These are phyloP conservation scores for Phytopythium ostracodes DNA, from an alignment of 352 stramenopile species.

Conservation along the genomic window DNA sequence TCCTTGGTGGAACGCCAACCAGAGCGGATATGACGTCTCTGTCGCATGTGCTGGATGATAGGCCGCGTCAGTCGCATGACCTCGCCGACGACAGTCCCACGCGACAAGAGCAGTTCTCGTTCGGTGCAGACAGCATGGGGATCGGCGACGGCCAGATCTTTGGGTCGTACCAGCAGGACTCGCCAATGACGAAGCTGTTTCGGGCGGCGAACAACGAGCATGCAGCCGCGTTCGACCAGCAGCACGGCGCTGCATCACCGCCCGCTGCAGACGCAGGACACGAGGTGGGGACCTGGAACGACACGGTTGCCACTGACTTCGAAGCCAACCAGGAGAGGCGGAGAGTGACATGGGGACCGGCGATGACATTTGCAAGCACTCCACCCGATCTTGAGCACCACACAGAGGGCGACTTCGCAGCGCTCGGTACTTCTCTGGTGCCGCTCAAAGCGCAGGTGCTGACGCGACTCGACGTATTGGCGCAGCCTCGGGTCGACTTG, in stretches of 20 bases:
- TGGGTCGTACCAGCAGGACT: background rate
- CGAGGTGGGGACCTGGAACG: background rate
- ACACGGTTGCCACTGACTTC: too few relatives aligned
- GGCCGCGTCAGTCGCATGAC: background rate
- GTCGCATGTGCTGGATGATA: background rate
- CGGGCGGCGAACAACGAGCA: background rate
- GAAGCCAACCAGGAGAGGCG: too few relatives aligned
- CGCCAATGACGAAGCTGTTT: background rate
- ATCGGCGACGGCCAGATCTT: background rate
- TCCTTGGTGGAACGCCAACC: conserved; percentile 1
- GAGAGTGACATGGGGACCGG: background rate
- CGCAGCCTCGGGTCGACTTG: conserved; percentile 41
- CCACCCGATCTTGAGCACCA: background rate
- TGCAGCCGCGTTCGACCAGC: background rate
- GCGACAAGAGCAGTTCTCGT: background rate
- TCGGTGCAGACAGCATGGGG: too few relatives aligned
- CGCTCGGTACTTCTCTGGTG: background rate
- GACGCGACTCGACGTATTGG: conserved; percentile 39
- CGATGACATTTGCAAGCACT: background rate
- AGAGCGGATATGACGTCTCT: background rate
- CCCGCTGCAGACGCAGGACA: background rate
- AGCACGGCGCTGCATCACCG: background rate
- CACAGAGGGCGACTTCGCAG: background rate
- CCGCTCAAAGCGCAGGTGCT: conserved; percentile 6
- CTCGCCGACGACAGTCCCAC: background rate